Evolutionary conservation across 208 protist genomes (phyloP), one percentile per base, ranked within the genome.

Genomic region (Acanthamoeba quina): DNA sequence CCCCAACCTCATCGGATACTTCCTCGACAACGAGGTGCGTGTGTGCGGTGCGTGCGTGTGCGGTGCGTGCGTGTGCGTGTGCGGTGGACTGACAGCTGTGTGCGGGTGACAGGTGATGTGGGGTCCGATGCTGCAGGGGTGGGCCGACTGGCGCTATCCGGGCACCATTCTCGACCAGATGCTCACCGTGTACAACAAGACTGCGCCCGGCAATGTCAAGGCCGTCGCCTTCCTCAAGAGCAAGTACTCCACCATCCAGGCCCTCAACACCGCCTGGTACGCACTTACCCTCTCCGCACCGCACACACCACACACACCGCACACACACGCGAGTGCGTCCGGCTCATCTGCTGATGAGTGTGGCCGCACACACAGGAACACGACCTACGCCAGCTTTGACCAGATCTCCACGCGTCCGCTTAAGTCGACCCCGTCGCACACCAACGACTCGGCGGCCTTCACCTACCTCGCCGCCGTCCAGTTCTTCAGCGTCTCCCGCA

Each of bases 401-500:
- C 49, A 34, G 34, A 80, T 80, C 15, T n/a, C 7, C 68, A 47
- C 68, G 17, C 15, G 9, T 6, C 72, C 37, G 19, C 1, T 37
- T 0, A 52, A 11, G 4, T 13, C 17, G n/a, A 70, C 72, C 44
- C 5, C 44, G 2, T 0, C 37, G 31, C 21, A 80, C 72, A 80
- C 7, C 7, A 80, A 80, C 37, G 72, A 80, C 72, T 80, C 72
- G 9, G 72, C 7, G 26, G 31, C 31, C 5, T 80, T 80, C 37
- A 19, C 72, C 72, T 80, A 80, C 37, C 52, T 54, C 17, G 21
- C 72, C 44, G 31, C 72, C 31, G 72, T 80, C 11, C 72, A 80
- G 72, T 80, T 80, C 72, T 80, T 80, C 72, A 80, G n/a, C 24
- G 72, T 80, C 15, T 80, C 41, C 10, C 72, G 72, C 44, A 80